Base-by-base conservation (phyloP, 345 rosid species). In the Sonneratia caseolaris region DNA sequence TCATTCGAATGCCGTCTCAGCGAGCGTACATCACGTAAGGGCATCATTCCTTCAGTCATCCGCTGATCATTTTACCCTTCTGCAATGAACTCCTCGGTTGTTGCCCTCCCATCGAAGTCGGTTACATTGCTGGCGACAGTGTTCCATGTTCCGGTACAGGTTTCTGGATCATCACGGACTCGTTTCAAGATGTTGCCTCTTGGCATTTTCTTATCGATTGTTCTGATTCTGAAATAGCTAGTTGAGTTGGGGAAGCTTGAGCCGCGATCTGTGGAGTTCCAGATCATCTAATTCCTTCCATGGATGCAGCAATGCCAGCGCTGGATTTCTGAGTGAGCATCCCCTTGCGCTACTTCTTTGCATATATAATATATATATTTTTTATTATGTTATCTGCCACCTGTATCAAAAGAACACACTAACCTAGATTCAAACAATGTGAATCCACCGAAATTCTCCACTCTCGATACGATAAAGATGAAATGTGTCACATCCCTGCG, bases 231-330 rank as follows among this genome's bases (percentile, higher is more conserved):
- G 72, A 68, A 45, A 42, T 71, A 53, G 51, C 10, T 51, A 94
- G 97, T 82, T 64, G 53, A 72, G 69, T 45, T 91, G 87, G 55
- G 88, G 88, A 68, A 77, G 65, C 65, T 70, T 70, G 13, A 84
- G 81, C 70, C 84, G 78, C 38, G 86, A 86, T 47, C 80, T 88
- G 61, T 94, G 97, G 98, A 84, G 76, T 75, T 87, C 95, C 8
- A 82, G 79, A 19, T 76, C 68, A 62, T 88, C 96, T 8, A 82
- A 81, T 47, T 82, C 85, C 69, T 91, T 82, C 84, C 71, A 78
- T 45, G 95, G 92, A 37, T 94, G 98, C 89, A 89, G 95, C 77
- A 82, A 89, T 76, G 86, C 93, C 74, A 80, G 80, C 77, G 67
- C 69, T n/a, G 72, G 74, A 57, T 89, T 91, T 80, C 83, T 32